phyloP scores from a whole-genome alignment of 1,139 yeast species.

The Pichia cactophila region DNA sequence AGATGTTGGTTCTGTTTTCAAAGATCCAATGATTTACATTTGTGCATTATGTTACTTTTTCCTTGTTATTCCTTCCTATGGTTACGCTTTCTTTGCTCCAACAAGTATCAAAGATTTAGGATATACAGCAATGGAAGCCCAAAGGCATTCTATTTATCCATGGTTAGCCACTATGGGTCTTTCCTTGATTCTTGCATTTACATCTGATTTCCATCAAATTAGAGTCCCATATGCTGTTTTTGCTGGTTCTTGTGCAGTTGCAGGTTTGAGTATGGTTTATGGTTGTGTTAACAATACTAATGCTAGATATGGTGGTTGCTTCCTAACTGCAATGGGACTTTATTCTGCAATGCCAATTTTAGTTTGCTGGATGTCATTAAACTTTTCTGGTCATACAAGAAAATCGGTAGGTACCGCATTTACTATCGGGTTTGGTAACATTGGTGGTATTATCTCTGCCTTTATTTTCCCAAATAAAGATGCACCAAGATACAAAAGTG shows the following conservation, averaged over 20 bases:
- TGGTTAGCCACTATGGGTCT: constrained; percentile 61
- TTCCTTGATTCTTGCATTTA: constrained; percentile 38
- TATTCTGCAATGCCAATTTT: constrained; percentile 73
- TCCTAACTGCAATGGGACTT: constrained; percentile 57
- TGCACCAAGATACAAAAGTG: constrained; percentile 53
- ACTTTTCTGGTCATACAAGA: constrained; percentile 63
- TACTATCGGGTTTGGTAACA: constrained; percentile 77
- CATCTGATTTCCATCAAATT: constrained; percentile 41
- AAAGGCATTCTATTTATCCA: constrained; percentile 67
- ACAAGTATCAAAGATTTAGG: constrained; percentile 53
- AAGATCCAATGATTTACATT: constrained; percentile 47
- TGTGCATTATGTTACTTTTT: constrained; percentile 59
- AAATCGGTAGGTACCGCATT: constrained; percentile 69
- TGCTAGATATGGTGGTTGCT: constrained; percentile 66
- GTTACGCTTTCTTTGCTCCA: constrained; percentile 67
- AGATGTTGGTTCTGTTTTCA: constrained; percentile 39
- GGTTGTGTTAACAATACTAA: constrained; percentile 26
- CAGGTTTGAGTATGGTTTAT: constrained; percentile 50
- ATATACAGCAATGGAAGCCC: constrained; percentile 55
- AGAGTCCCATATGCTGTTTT: constrained; percentile 45
- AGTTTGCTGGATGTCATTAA: constrained; percentile 66
- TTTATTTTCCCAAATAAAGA: constrained; percentile 51
- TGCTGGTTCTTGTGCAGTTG: constrained; percentile 38
- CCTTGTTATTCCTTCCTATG: constrained; percentile 58
- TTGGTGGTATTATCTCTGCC: constrained; percentile 73